phyloP scores from a whole-genome alignment of 225 moss, liverwort and hornwort species.

The Marchantia polymorpha region DNA sequence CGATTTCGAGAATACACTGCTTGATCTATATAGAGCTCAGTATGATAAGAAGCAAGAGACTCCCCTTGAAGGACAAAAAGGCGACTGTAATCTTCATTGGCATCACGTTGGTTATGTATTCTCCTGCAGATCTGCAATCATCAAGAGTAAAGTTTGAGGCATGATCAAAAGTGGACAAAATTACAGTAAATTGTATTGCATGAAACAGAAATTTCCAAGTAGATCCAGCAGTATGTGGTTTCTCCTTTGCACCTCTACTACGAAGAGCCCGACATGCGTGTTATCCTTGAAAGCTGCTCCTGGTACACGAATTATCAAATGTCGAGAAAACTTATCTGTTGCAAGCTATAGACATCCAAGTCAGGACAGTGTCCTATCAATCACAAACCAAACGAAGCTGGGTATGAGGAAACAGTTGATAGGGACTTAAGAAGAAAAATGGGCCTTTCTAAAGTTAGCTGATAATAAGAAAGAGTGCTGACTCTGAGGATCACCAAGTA shows the following conservation, averaged over 20 bases:
- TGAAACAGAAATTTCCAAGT: constrained; percentile 6
- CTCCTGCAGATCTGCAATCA: constrained; percentile 71
- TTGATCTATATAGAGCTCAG: constrained; percentile 64
- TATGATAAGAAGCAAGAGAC: constrained; percentile 45
- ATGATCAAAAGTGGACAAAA: not conserved
- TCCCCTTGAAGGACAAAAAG: constrained; percentile 80
- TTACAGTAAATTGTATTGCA: not conserved
- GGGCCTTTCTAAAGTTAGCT: too few species aligned
- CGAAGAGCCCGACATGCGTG: constrained; percentile 79
- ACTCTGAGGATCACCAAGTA: too few species aligned
- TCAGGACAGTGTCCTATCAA: not conserved
- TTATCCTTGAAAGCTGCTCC: constrained; percentile 86
- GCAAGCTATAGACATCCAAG: constrained; percentile 2
- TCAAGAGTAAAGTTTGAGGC: not conserved
- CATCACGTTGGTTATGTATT: constrained; percentile 51
- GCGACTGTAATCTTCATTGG: constrained; percentile 40
- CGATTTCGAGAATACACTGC: constrained; percentile 91
- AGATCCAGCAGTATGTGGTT: not conserved
- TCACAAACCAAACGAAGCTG: not conserved
- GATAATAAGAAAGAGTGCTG: too few species aligned
- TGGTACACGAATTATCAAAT: constrained; percentile 71
- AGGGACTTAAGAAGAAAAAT: too few species aligned
- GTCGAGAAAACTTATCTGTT: constrained; percentile 93
- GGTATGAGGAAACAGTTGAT: too few species aligned
- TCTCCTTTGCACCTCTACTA: constrained; percentile 56